phyloP scores from a whole-genome alignment of 352 stramenopile species.

The Phytopythium chamaehyphon region DNA sequence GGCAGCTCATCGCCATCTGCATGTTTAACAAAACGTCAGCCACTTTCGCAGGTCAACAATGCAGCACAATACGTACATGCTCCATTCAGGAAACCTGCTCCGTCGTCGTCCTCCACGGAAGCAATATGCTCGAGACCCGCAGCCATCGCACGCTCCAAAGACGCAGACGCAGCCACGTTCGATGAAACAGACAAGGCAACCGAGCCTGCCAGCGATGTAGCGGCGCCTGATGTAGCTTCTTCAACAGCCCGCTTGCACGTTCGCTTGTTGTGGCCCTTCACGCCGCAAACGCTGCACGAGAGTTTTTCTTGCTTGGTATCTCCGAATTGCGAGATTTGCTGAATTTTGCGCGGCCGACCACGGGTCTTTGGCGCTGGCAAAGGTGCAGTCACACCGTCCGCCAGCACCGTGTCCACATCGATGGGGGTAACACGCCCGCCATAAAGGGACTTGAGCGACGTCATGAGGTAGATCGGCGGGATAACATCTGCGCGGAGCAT shows the following conservation, averaged over 20 bases:
- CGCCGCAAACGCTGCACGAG: constrained; percentile 69
- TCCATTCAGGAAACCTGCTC: constrained; percentile 24
- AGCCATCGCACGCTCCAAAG: too few species aligned
- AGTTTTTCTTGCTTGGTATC: constrained; percentile 71
- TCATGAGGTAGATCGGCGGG: constrained; percentile 77
- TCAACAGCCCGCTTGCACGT: constrained; percentile 53
- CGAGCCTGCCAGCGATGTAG: neutral
- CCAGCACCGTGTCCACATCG: constrained; percentile 62
- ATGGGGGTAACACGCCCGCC: constrained; percentile 71
- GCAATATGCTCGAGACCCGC: too few species aligned
- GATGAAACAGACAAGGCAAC: constrained; percentile 2
- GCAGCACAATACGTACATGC: constrained; percentile 14
- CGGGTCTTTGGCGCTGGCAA: constrained; percentile 50
- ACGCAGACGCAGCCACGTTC: constrained; percentile 1
- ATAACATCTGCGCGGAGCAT: constrained; percentile 70
- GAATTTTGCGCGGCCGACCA: constrained; percentile 67
- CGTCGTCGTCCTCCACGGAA: constrained; percentile 14
- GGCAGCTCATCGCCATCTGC: constrained; percentile 27
- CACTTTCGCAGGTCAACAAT: neutral
- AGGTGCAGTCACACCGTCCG: constrained; percentile 54
- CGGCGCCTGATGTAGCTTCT: neutral
- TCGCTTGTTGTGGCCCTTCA: constrained; percentile 84
- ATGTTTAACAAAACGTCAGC: constrained; percentile 4
- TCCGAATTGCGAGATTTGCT: constrained; percentile 76
- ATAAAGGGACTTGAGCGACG: constrained; percentile 71